Evolutionary conservation across 2,329 filamentous ascomycete species (phyloP).

Genomic region (Huntiella abstrusa): DNA sequence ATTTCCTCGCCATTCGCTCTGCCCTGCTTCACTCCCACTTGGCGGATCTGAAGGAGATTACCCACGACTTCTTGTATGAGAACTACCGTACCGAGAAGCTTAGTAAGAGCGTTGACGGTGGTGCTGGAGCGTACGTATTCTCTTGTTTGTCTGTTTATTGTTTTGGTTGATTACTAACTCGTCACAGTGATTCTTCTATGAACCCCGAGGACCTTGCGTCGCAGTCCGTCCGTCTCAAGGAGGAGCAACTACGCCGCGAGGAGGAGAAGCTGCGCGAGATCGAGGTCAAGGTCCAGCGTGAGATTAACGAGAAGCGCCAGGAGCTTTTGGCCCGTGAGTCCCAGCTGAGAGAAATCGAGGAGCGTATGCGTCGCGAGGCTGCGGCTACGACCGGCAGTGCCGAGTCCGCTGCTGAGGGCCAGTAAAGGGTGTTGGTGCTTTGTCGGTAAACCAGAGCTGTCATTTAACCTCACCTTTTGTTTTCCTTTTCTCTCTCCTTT

Average conservation of each 20-base stretch:
- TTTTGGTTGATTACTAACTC: slow-evolving; percentile 7
- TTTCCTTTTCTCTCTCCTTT: not conserved
- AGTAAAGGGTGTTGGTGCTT: slow-evolving; percentile 15
- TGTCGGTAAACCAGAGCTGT: slow-evolving; percentile 1
- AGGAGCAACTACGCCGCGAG: slow-evolving; percentile 95
- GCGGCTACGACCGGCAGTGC: slow-evolving; percentile 29
- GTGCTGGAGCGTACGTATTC: slow-evolving; percentile 60
- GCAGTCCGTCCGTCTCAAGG: slow-evolving; percentile 96
- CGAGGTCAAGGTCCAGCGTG: slow-evolving; percentile 97
- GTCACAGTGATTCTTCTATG: slow-evolving; percentile 61
- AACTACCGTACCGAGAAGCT: slow-evolving; percentile 99
- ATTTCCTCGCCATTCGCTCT: slow-evolving; percentile 93
- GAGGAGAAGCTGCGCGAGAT: slow-evolving; percentile 99
- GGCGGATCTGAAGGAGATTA: slow-evolving; percentile 97
- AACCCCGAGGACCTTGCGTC: slow-evolving; percentile 94
- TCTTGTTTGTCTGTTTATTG: not conserved
- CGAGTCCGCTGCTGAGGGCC: slow-evolving; percentile 26
- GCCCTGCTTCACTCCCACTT: slow-evolving; percentile 94
- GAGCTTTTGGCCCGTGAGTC: slow-evolving; percentile 93
- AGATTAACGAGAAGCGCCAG: slow-evolving; percentile 99
- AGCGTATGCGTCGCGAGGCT: slow-evolving; percentile 81
- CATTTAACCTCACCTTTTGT: slow-evolving; percentile 2
- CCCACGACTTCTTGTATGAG: slow-evolving; percentile 98
- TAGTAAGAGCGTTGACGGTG: slow-evolving; percentile 94
- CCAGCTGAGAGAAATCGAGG: slow-evolving; percentile 96